phyloP scores from a whole-genome alignment of 257 asterid species.

The Rauvolfia tetraphylla region DNA sequence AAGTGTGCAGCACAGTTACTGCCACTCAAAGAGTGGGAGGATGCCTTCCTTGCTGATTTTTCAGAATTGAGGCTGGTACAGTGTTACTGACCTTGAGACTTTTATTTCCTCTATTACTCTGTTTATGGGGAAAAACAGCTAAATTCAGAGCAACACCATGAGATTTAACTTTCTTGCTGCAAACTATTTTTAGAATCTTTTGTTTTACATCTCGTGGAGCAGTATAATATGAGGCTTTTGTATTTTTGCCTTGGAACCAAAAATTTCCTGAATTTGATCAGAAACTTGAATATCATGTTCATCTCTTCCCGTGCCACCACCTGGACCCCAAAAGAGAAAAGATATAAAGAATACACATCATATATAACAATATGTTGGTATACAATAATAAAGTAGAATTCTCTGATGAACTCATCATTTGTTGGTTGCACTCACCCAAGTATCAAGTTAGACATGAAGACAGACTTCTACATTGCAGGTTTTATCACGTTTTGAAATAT shows the following conservation, averaged over 20 bases:
- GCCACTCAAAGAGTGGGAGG: slow-evolving; percentile 94
- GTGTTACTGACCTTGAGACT: not conserved
- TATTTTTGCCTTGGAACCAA: not conserved
- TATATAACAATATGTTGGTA: too few relatives aligned
- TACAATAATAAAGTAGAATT: not conserved
- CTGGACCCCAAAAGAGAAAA: not conserved
- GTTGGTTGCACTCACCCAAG: not conserved
- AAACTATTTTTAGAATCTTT: not conserved
- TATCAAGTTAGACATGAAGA: not conserved
- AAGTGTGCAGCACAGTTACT: slow-evolving; percentile 66
- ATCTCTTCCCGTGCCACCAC: not conserved
- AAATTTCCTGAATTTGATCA: not conserved
- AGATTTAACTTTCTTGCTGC: not conserved
- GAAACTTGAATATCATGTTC: not conserved
- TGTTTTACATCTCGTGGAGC: not conserved
- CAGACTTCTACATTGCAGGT: slow-evolving; percentile 38
- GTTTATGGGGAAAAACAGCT: not conserved
- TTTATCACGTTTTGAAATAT: slow-evolving; percentile 42
- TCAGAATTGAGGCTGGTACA: slow-evolving; percentile 73
- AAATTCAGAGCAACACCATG: too few relatives aligned
- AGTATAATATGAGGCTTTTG: not conserved
- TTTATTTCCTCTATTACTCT: slow-evolving; percentile 4
- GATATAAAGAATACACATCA: not conserved
- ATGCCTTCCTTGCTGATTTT: slow-evolving; percentile 80
- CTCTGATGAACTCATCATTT: not conserved